phyloP scores from a whole-genome alignment of 805 yeast species.

The Candida oleophila region DNA sequence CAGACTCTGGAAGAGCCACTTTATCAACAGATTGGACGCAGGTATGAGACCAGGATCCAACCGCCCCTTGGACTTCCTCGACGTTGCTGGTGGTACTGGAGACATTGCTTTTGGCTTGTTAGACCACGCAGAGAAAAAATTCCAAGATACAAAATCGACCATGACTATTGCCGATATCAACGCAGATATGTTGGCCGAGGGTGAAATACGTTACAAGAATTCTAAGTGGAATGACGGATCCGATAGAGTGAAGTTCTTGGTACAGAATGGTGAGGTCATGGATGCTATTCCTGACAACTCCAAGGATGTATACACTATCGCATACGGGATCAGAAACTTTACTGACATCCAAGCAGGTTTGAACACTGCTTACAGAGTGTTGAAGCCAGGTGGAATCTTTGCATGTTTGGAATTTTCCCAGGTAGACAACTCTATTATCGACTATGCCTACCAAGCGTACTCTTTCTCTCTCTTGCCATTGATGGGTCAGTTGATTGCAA shows the following conservation, averaged over 20 bases:
- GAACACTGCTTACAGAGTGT: slow-evolving; percentile 90
- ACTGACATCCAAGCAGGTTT: slow-evolving; percentile 93
- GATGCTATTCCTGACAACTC: slow-evolving; percentile 83
- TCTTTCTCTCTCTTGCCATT: slow-evolving; percentile 85
- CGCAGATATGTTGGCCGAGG: slow-evolving; percentile 93
- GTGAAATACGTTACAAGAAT: slow-evolving; percentile 68
- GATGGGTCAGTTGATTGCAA: slow-evolving; percentile 93
- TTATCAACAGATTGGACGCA: slow-evolving; percentile 84
- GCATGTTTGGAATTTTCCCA: slow-evolving; percentile 95
- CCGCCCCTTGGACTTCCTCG: slow-evolving; percentile 81
- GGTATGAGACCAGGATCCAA: slow-evolving; percentile 84
- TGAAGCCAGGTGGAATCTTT: slow-evolving; percentile 96
- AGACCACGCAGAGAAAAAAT: slow-evolving; percentile 81
- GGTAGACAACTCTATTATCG: slow-evolving; percentile 76
- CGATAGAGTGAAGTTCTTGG: slow-evolving; percentile 73
- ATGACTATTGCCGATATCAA: slow-evolving; percentile 96
- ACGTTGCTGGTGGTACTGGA: slow-evolving; percentile 99
- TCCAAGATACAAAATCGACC: slow-evolving; percentile 69
- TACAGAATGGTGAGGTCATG: slow-evolving; percentile 89
- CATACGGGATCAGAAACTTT: slow-evolving; percentile 96
- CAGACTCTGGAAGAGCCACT: slow-evolving; percentile 91
- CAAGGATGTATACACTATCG: slow-evolving; percentile 93
- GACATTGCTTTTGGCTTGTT: slow-evolving; percentile 95
- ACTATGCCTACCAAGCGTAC: slow-evolving; percentile 80
- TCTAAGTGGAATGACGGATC: slow-evolving; percentile 57